Base-by-base conservation (phyloP, 2,329 filamentous ascomycete species). In the Phaeosphaeria sp. region DNA sequence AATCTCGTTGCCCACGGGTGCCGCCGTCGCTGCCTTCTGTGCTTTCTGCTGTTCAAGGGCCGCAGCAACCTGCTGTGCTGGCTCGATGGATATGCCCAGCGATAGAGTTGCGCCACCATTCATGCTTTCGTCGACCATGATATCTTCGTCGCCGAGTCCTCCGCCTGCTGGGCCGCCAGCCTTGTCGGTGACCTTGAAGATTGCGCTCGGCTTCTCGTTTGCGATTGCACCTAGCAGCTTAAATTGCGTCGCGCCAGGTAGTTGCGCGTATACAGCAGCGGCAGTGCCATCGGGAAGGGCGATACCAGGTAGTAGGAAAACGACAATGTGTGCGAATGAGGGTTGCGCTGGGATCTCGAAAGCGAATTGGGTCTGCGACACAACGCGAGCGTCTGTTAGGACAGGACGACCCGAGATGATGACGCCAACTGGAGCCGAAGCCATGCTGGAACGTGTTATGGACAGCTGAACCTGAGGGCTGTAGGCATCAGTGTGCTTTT, bases 151-250 rank as follows among this genome's bases (percentile, higher is more conserved):
- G 36, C 77, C 72, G 66, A 77, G 52, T 68, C 77, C 65, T 60
- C 76, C 60, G 58, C 76, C 69, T 65, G 76, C 78, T 18, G 77
- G 67, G 0, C 63, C 72, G 2, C 72, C 71, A 6, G 75, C 77
- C 33, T 70, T 68, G 49, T 69, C 73, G 49, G 82, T 83, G 63
- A 96, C 82, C 75, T 91, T 93, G 83, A 98, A 97, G 56, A 98
- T 91, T 36, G 93, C 92, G 65, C 90, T 94, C 67, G 95, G 93
- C 74, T 97, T 97, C 55, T 93, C 92, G 36, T 91, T 89, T 1
- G 91, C 93, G 55, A 99, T 89, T 49, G 89, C 95, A 61, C 96
- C 95, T 4, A 98, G 87, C 69, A 99, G 92, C 59, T 85, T 88
- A 80, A 96, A 96, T 47, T 89, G 86, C 75, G 65, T 77, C 53